Base-by-base conservation (phyloP, 2,329 filamentous ascomycete genomes). In the Pseudogymnoascus sp. region DNA sequence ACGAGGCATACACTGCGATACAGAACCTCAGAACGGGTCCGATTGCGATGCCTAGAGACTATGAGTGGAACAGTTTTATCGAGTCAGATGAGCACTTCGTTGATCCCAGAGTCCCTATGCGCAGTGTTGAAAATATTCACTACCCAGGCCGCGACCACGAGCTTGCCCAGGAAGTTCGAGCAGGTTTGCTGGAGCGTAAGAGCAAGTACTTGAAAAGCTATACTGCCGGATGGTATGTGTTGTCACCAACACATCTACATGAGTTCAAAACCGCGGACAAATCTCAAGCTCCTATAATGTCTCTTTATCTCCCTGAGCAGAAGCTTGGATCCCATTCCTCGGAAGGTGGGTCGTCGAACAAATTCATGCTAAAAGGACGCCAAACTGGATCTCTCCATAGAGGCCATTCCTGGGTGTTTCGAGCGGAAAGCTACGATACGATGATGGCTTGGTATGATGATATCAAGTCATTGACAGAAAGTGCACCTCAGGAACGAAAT, bases 211-310 rank as follows among this genome's bases (percentile, higher is more conserved):
- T 99, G 66, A 97, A 97, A 80, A 97, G 93, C 75, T 97, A 97
- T 75, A 95, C 93, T 6, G 90, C 92, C 14, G 64, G 64, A 36
- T 65, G 64, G 64, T 65, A 97, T 75, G 92, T 97, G 59, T 81
- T 99, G 69, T 96, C 95, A 70, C 91, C 95, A 14, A 97, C 95
- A 63, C 95, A 99, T 77, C 83, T 99, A 21, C 95, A 99, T 78
- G 95, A 99, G 77, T 99, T 97, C 84, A 97, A 96, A 75, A 96
- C 92, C n/a, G 91, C 92, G 68, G 93, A 97, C 77, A 93, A 93
- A 74, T 89, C 85, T 65, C 91, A 95, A 76, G 88, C 90, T 40
- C 95, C 95, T 0, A 86, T 97, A 73, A 97, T 99, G 93, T 97
- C 95, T 44, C 82, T 99, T 63, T 96, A 95, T 73, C 84, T 99